phyloP scores from a whole-genome alignment of 768 basidiomycete species.

The Mycena filopes region DNA sequence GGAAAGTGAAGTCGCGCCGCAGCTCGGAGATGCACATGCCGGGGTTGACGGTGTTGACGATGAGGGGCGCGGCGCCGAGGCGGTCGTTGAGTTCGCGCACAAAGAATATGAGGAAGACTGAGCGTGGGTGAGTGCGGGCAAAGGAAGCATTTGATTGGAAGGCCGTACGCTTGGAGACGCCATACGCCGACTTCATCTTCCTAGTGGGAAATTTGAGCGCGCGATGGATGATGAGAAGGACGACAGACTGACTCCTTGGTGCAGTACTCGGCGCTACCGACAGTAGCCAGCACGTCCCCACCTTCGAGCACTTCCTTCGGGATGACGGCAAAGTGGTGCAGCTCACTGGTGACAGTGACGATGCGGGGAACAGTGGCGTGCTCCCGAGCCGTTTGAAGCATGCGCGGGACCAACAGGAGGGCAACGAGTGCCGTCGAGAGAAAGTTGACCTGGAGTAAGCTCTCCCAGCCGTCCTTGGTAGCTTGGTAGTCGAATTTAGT shows the following conservation, averaged over 20 bases:
- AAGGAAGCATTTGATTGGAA: background rate
- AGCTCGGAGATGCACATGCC: slow-evolving; percentile 36
- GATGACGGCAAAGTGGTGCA: slow-evolving; percentile 33
- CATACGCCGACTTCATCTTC: background rate
- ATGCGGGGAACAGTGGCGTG: slow-evolving; percentile 23
- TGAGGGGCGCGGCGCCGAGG: slow-evolving; percentile 24
- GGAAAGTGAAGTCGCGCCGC: background rate
- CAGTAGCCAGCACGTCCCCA: slow-evolving; percentile 23
- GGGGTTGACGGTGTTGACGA: slow-evolving; percentile 31
- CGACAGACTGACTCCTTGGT: slow-evolving; percentile 8
- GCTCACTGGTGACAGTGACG: slow-evolving; percentile 40
- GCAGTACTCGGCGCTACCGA: slow-evolving; percentile 33
- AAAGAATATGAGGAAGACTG: slow-evolving; percentile 35
- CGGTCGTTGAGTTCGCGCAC: slow-evolving; percentile 19
- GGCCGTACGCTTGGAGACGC: slow-evolving; percentile 27
- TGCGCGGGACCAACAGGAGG: slow-evolving; percentile 42
- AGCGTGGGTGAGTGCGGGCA: background rate
- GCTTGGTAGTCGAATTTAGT: slow-evolving; percentile 23
- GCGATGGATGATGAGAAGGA: background rate
- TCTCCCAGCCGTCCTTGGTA: slow-evolving; percentile 48
- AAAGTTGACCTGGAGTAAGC: slow-evolving; percentile 44
- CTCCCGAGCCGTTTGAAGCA: slow-evolving; percentile 36
- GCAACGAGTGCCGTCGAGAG: slow-evolving; percentile 41
- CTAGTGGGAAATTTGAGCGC: background rate
- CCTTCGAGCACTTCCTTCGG: slow-evolving; percentile 4